Percentiles rank a stretch among this genome's conserved stretches.
Evolutionary conservation across 2,329 filamentous ascomycete genomes (phyloP).

Genomic region (Cucurbitaria berberidis): DNA sequence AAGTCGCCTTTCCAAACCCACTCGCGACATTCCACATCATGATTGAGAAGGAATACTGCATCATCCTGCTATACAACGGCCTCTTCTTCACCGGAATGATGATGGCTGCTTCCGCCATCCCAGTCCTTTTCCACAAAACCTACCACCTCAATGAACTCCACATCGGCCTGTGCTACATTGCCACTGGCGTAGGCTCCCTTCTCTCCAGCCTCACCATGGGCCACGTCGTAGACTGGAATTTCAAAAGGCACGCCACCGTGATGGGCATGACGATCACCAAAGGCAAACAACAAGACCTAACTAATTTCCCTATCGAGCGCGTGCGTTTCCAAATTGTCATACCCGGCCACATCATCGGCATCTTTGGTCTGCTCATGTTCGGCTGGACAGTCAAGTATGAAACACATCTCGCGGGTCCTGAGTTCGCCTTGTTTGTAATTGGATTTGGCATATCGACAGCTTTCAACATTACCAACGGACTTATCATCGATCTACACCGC

Average conservation of each 20-base stretch:
- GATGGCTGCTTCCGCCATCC: conserved; percentile 32
- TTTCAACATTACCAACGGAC: conserved; percentile 52
- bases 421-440: conserved; percentile 60
- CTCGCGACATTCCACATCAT: conserved; percentile 37
- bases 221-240: conserved; percentile 72
- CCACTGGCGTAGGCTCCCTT: conserved; percentile 35
- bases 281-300: conserved; percentile 62
- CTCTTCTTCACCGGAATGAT: conserved; percentile 45
- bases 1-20: conserved; percentile 35
- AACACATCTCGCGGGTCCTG: conserved; percentile 49
- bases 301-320: conserved; percentile 59
- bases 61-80: conserved; percentile 40
- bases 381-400: conserved; percentile 51
- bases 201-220: conserved; percentile 38
- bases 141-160: conserved; percentile 40
- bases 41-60: conserved; percentile 39
- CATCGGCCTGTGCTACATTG: conserved; percentile 41
- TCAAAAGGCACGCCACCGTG: conserved; percentile 67
- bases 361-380: conserved; percentile 46
- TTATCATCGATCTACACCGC: conserved; percentile 54
- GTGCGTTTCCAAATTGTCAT: conserved; percentile 51
- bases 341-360: conserved; percentile 44
- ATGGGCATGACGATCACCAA: conserved; percentile 67
- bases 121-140: conserved; percentile 33
- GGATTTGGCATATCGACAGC: conserved; percentile 62